Evolutionary conservation across 2,329 filamentous ascomycete genomes (phyloP).

Genomic region (Cladosporium sphaerospermum): DNA sequence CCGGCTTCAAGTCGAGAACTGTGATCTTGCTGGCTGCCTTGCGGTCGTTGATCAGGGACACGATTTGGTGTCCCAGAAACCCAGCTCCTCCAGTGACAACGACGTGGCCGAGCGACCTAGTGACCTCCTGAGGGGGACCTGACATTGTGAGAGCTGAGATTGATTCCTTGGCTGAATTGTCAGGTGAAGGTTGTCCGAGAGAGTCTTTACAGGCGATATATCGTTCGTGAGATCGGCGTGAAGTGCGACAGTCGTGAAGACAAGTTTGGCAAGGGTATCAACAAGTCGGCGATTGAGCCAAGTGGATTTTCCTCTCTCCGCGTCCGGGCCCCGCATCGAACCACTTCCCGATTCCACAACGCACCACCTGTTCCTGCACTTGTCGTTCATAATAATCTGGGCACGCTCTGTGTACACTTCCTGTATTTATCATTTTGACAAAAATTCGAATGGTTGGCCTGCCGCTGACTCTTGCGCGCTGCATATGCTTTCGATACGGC

Average conservation of each 20-base stretch:
- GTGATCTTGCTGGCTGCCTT: slow-evolving; percentile 39
- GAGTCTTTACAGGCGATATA: background rate
- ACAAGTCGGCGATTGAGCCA: background rate
- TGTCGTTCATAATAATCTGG: too few relatives aligned
- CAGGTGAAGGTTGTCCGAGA: background rate
- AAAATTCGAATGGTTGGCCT: too few relatives aligned
- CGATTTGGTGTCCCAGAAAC: slow-evolving; percentile 47
- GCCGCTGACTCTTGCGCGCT: too few relatives aligned
- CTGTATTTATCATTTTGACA: too few relatives aligned
- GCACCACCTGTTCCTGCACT: too few relatives aligned
- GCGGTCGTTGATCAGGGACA: slow-evolving; percentile 38
- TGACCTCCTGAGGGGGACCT: slow-evolving; percentile 1
- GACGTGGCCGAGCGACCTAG: slow-evolving; percentile 37
- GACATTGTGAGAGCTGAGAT: background rate
- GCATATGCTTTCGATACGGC: too few relatives aligned
- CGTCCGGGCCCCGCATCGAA: background rate
- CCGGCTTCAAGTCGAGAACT: slow-evolving; percentile 43
- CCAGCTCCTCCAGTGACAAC: slow-evolving; percentile 47
- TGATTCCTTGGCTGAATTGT: background rate
- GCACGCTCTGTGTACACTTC: too few relatives aligned
- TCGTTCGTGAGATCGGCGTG: too few relatives aligned
- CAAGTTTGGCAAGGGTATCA: too few relatives aligned
- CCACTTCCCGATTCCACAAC: background rate
- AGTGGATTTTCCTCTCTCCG: background rate
- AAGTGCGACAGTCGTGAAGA: too few relatives aligned